Conservation (phyloP, 2,329 filamentous ascomycete genomes). For the Phoma sp. region DNA sequence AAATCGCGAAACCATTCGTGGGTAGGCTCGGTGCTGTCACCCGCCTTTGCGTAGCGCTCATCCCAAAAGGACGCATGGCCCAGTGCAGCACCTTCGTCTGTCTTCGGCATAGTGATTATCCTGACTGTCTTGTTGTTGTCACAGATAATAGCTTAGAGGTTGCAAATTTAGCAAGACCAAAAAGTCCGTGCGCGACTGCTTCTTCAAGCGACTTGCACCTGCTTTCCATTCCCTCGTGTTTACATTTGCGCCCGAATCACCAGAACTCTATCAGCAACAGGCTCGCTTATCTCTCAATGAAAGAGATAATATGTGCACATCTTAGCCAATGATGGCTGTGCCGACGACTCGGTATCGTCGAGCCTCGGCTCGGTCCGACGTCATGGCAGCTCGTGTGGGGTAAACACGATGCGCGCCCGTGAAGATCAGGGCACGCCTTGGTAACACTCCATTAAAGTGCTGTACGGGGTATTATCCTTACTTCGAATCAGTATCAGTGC, state of each 20-base stretch:
- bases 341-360: slow-evolving; percentile 4
- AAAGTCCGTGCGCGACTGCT: not conserved
- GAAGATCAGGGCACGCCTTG: not conserved
- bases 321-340: not conserved
- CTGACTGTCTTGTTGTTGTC: too few relatives aligned
- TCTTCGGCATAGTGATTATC: slow-evolving; percentile 9
- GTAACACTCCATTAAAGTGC: not conserved
- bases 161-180: slow-evolving; percentile 4
- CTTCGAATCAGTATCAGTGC: not conserved
- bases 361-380: slow-evolving; percentile 17
- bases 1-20: too few relatives aligned
- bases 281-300: too few relatives aligned
- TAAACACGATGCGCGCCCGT: slow-evolving; percentile 5
- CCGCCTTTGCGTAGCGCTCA: too few relatives aligned
- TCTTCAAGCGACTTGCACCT: not conserved
- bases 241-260: too few relatives aligned
- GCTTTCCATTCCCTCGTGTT: not conserved
- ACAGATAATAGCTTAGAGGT: not conserved
- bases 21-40: too few relatives aligned
- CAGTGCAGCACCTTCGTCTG: slow-evolving; percentile 15
- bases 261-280: too few relatives aligned
- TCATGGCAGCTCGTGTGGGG: slow-evolving; percentile 14
- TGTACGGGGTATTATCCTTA: not conserved
- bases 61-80: slow-evolving; percentile 52
- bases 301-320: too few relatives aligned